Conservation (phyloP, 2,329 filamentous ascomycete species). For the Neophaeococcomyces aloes region DNA sequence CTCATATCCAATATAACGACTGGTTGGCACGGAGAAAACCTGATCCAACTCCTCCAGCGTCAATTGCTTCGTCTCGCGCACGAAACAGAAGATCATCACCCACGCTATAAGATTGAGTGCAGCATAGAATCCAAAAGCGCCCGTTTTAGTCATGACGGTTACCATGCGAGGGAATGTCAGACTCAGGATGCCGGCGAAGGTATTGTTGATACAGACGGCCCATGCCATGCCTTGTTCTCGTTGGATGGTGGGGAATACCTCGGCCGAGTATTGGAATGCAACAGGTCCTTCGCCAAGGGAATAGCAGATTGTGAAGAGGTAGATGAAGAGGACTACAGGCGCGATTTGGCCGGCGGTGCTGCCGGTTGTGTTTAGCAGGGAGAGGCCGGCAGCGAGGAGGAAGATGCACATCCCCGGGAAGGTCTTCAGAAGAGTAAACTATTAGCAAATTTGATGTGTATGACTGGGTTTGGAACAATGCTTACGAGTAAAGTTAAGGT, state of each 20-base stretch:
- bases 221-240: constrained; percentile 39
- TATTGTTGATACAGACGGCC: constrained; percentile 36
- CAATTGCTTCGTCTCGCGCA: constrained; percentile 47
- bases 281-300: constrained; percentile 53
- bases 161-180: constrained; percentile 42
- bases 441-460: too few relatives aligned
- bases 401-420: constrained; percentile 53
- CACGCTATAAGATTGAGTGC: constrained; percentile 51
- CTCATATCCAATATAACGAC: constrained; percentile 49
- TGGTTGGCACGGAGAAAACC: constrained; percentile 48
- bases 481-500: too few relatives aligned
- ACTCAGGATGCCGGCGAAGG: constrained; percentile 41
- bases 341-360: constrained; percentile 30
- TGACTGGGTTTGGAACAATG: too few relatives aligned
- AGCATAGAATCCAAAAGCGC: constrained; percentile 47
- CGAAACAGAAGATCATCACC: constrained; percentile 53
- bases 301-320: constrained; percentile 36
- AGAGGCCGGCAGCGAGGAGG: constrained; percentile 44
- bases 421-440: constrained; percentile 45
- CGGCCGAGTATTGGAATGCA: constrained; percentile 47
- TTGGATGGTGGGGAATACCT: neutral
- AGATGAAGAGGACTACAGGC: constrained; percentile 35
- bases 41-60: constrained; percentile 47
- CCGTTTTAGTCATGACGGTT: constrained; percentile 38
- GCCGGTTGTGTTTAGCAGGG: constrained; percentile 40